phyloP scores from a whole-genome alignment of 345 rosid genomes.

The Melastoma malabathricum region DNA sequence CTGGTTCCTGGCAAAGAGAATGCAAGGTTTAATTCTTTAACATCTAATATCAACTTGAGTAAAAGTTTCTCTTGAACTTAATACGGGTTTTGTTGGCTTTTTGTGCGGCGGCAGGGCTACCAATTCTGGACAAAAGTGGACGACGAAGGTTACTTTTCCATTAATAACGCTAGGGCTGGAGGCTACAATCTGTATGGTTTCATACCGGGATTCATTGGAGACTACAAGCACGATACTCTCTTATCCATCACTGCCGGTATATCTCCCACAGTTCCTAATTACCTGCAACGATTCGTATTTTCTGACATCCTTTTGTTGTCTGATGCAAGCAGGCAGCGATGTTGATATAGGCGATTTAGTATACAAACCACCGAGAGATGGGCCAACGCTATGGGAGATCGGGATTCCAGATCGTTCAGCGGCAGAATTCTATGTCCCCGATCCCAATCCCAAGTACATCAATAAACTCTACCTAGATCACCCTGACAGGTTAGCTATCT shows the following conservation, averaged over 20 bases:
- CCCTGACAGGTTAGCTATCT: slow-evolving; percentile 49
- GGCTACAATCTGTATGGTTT: slow-evolving; percentile 63
- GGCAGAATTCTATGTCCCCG: slow-evolving; percentile 45
- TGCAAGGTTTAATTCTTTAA: slow-evolving; percentile 32
- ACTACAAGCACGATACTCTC: slow-evolving; percentile 32
- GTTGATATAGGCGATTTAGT: slow-evolving; percentile 26
- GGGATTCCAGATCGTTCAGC: slow-evolving; percentile 58
- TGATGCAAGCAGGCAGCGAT: slow-evolving; percentile 19
- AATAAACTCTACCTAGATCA: slow-evolving; percentile 43
- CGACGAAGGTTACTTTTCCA: slow-evolving; percentile 41
- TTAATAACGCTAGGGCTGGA: slow-evolving; percentile 31
- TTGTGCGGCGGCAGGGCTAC: slow-evolving; percentile 34
- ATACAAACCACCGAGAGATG: slow-evolving; percentile 49
- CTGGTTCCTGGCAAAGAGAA: slow-evolving; percentile 63
- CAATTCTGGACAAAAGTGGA: slow-evolving; percentile 79
- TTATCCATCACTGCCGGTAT: slow-evolving; percentile 45
- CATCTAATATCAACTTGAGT: background rate
- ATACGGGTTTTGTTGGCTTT: background rate
- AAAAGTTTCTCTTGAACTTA: background rate
- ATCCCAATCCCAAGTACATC: slow-evolving; percentile 38
- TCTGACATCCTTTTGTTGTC: background rate
- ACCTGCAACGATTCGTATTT: background rate
- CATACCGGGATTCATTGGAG: slow-evolving; percentile 80
- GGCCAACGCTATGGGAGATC: slow-evolving; percentile 64
- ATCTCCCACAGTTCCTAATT: background rate